Base-by-base conservation (phyloP, 148 eudicot species). In the Chenopodium suecicum region DNA sequence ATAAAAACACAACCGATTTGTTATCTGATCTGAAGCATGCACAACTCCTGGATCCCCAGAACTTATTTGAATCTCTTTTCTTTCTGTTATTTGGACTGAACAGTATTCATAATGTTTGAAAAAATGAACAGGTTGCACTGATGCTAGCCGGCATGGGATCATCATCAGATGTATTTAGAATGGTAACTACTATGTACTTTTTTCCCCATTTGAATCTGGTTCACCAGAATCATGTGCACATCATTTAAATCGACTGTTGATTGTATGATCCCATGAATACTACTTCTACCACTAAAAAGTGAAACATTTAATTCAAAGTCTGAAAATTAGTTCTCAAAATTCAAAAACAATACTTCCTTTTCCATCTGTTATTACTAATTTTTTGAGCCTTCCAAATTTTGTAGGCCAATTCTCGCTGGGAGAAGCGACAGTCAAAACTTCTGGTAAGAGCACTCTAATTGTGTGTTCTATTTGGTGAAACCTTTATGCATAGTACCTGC, bases 91-190 rank as follows among this genome's bases (percentile, higher is more conserved):
- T 37, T 74, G 14, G 25, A 41, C 66, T 70, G 66, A 80, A 11
- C 19, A 52, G 0, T n/a, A 22, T 63, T 5, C 27, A 58, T 68
- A 25, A 31, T 73, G 69, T 76, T 77, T 76, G 25, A 54, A 52
- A 75, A 85, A 79, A 73, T 72, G 74, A 80, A 60, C 88, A 96
- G 99, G 99, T 96, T 27, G 99, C 92, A 2, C 70, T 96, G 83
- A 96, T 96, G 98, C 94, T 96, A 17, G 86, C 99, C 12, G 99
- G 99, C 84, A 96, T 96, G 99, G 98, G 99, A 79, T 90, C 86
- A 68, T 82, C 92, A 6, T 78, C 89, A 66, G 99, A 96, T 88
- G 98, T 96, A 68, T 96, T 96, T 66, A 91, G 97, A 83, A 92
- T 88, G 97, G 99, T 96, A 92, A 82, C 11, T 71, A 34, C 25